Conservation (phyloP, 192 early-diverging fungal genomes). For the Podochytrium sp. region DNA sequence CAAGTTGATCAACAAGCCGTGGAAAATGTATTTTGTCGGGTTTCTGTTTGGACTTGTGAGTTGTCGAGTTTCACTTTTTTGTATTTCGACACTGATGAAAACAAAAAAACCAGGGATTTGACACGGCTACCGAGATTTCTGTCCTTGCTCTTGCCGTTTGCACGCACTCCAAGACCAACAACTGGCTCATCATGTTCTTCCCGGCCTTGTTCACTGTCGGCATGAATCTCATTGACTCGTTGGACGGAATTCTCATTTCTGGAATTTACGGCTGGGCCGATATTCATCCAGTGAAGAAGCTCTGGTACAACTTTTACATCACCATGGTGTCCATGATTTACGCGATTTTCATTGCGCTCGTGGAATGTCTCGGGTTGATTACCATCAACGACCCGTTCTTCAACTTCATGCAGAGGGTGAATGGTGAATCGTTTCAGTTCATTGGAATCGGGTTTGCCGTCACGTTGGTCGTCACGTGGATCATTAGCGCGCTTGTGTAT, state of each 20-base stretch:
- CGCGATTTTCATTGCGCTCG: slow-evolving; percentile 59
- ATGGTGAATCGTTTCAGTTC: not conserved
- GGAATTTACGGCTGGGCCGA: slow-evolving; percentile 67
- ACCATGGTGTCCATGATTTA: slow-evolving; percentile 65
- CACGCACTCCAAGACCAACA: slow-evolving; percentile 50
- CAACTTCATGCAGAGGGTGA: not conserved
- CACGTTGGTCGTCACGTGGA: not conserved
- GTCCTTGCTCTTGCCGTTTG: slow-evolving; percentile 60
- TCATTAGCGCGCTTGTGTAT: not conserved
- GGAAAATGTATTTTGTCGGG: slow-evolving; percentile 47
- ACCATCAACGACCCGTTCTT: not conserved
- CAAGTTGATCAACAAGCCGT: not conserved
- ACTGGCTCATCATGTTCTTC: slow-evolving; percentile 59
- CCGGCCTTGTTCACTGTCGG: slow-evolving; percentile 69
- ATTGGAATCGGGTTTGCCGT: not conserved
- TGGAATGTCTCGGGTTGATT: slow-evolving; percentile 59
- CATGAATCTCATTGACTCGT: slow-evolving; percentile 70
- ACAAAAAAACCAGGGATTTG: no score
- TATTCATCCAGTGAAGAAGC: slow-evolving; percentile 60
- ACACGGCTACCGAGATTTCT: slow-evolving; percentile 71
- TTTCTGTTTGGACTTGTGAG: slow-evolving; percentile 68
- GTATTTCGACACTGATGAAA: no score
- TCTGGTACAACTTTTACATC: slow-evolving; percentile 70
- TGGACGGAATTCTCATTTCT: slow-evolving; percentile 69
- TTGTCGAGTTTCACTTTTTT: no score